phyloP scores from a whole-genome alignment of 2,329 filamentous ascomycete species.

The Pleurostoma richardsiae region DNA sequence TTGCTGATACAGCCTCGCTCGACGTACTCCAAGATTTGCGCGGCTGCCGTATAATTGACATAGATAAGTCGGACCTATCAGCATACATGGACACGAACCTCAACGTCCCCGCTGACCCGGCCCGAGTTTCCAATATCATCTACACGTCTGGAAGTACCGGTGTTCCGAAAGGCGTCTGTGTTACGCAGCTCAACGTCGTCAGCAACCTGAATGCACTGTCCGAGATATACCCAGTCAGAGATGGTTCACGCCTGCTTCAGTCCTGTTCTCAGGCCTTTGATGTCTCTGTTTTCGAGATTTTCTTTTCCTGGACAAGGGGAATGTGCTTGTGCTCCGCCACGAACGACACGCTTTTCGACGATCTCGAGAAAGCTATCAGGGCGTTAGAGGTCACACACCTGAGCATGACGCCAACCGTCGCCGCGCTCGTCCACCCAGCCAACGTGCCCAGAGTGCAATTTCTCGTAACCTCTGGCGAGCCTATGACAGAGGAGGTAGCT shows the following conservation, averaged over 20 bases:
- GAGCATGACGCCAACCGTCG: constrained; percentile 81
- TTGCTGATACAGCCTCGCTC: constrained; percentile 29
- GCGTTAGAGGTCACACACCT: constrained; percentile 67
- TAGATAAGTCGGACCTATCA: constrained; percentile 21
- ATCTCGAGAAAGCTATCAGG: constrained; percentile 65
- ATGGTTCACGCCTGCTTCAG: constrained; percentile 63
- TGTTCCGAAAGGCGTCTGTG: constrained; percentile 70
- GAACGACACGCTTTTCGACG: constrained; percentile 69
- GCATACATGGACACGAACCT: constrained; percentile 29
- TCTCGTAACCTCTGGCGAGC: constrained; percentile 76
- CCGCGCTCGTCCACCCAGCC: constrained; percentile 63
- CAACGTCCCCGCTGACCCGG: constrained; percentile 29
- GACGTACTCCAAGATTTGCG: constrained; percentile 8
- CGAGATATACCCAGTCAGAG: constrained; percentile 56
- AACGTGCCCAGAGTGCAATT: constrained; percentile 69
- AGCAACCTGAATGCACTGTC: constrained; percentile 69
- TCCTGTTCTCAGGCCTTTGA: constrained; percentile 83
- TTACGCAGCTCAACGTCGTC: constrained; percentile 71
- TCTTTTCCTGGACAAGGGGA: constrained; percentile 74
- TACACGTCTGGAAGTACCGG: constrained; percentile 85
- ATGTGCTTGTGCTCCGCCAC: constrained; percentile 73
- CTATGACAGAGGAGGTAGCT: constrained; percentile 68
- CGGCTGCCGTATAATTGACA: constrained; percentile 21
- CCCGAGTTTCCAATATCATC: constrained; percentile 67
- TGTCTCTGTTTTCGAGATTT: constrained; percentile 86